Percentiles rank a stretch among this genome's conserved stretches.
These are phyloP conservation scores for Aurifilum marmelostoma DNA, from an alignment of 2,329 filamentous ascomycete species.

Conservation along the genomic window DNA sequence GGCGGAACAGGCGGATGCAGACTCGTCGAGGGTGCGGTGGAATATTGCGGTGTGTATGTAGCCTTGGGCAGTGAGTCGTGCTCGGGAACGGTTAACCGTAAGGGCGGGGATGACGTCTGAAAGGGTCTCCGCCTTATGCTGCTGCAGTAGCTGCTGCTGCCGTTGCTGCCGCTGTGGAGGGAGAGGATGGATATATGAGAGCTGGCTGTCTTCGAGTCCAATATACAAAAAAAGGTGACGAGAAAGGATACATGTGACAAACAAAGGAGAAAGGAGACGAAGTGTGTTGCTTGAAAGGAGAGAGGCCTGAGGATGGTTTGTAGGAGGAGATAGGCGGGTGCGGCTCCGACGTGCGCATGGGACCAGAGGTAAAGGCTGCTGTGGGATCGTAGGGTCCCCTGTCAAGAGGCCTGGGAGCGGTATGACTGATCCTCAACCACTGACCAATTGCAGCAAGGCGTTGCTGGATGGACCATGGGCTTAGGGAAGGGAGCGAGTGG, in stretches of 20 bases:
- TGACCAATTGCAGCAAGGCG: not conserved
- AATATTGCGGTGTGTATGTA: not conserved
- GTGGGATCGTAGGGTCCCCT: slow-evolving; percentile 9
- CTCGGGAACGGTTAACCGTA: not conserved
- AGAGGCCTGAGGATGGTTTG: slow-evolving; percentile 1
- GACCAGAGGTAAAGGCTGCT: not conserved
- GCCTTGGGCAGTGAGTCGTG: slow-evolving; percentile 8
- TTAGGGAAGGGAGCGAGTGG: not conserved
- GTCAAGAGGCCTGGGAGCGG: slow-evolving; percentile 8
- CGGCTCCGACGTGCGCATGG: not conserved
- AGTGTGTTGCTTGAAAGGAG: not conserved
- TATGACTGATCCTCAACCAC: slow-evolving; percentile 7
- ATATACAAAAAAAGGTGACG: not conserved
- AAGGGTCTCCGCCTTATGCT: not conserved
- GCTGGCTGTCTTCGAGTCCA: not conserved
- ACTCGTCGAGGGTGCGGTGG: not conserved
- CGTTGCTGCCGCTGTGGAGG: not conserved
- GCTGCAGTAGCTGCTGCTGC: not conserved
- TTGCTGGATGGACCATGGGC: not conserved
- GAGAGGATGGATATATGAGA: not conserved
- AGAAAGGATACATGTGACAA: not conserved
- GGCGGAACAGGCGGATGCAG: slow-evolving; percentile 12
- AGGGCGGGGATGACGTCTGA: slow-evolving; percentile 24
- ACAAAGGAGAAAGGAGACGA: not conserved
- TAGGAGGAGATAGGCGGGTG: slow-evolving; percentile 18